A percentile compares a stretch with the other conserved stretches of the same genome.
Evolutionary conservation across 805 yeast genomes (phyloP).

Genomic region (Isabelozyma gotoi): DNA sequence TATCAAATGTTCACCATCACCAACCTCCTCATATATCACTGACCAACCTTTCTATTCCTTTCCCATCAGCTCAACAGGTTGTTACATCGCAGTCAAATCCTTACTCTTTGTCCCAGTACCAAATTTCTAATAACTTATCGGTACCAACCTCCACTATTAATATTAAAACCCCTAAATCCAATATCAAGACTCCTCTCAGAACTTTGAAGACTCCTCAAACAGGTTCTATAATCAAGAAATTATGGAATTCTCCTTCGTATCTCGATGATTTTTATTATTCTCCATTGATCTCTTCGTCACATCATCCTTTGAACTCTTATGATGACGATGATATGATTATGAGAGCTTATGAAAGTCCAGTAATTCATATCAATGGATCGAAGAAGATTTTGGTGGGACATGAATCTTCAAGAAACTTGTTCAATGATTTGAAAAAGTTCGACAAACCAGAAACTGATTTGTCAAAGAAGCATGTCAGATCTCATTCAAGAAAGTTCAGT

Average conservation of each 20-base stretch:
- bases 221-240: conserved; percentile 46
- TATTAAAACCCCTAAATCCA: conserved; percentile 35
- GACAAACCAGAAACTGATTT: conserved; percentile 5
- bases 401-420: conserved; percentile 12
- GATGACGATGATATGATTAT: conserved; percentile 48
- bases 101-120: conserved; percentile 4
- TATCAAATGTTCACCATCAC: not conserved
- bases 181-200: conserved; percentile 34
- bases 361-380: not conserved
- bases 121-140: conserved; percentile 2
- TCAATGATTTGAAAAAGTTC: conserved; percentile 18
- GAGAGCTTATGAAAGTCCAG: conserved; percentile 36
- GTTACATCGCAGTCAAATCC: conserved; percentile 2
- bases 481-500: not conserved
- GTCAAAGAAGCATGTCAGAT: not conserved
- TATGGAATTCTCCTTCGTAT: conserved; percentile 67
- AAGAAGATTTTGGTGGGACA: not conserved
- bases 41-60: not conserved
- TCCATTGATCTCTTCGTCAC: conserved; percentile 22
- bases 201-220: conserved; percentile 40
- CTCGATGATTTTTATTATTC: conserved; percentile 67
- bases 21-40: conserved; percentile 4
- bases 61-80: no score
- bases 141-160: conserved; percentile 6
- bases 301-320: conserved; percentile 31